Conservation (phyloP, 805 yeast species). For the Yamadazyma paraphyllophila region DNA sequence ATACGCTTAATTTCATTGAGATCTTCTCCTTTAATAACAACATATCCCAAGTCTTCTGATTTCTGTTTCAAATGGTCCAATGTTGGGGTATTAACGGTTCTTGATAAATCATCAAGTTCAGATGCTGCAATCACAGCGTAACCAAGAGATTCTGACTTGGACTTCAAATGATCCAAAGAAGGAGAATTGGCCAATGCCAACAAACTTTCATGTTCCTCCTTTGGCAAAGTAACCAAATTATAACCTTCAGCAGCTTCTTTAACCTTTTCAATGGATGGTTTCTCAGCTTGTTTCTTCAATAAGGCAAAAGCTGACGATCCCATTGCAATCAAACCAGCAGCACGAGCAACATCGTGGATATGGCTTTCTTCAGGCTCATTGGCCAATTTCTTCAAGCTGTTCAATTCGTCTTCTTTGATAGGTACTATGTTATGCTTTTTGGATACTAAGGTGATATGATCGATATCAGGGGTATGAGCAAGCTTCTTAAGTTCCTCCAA, state of each 20-base stretch:
- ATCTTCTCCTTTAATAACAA: neutral
- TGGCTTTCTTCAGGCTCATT: slow-evolving; percentile 19
- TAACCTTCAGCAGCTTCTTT: slow-evolving; percentile 8
- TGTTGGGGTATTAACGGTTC: slow-evolving; percentile 15
- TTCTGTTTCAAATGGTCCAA: slow-evolving; percentile 18
- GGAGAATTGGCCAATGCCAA: slow-evolving; percentile 22
- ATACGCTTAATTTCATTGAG: neutral
- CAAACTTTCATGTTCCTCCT: slow-evolving; percentile 9
- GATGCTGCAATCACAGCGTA: slow-evolving; percentile 19
- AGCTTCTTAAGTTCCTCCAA: slow-evolving; percentile 9
- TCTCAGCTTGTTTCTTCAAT: slow-evolving; percentile 10
- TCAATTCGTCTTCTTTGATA: slow-evolving; percentile 10
- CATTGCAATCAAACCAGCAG: slow-evolving; percentile 16
- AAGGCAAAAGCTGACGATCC: slow-evolving; percentile 5
- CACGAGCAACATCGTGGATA: slow-evolving; percentile 15
- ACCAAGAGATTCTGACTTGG: slow-evolving; percentile 19
- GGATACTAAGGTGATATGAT: slow-evolving; percentile 8
- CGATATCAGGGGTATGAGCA: slow-evolving; percentile 10
- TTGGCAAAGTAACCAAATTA: slow-evolving; percentile 11
- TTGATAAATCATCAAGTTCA: slow-evolving; percentile 18
- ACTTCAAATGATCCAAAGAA: slow-evolving; percentile 24
- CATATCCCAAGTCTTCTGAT: slow-evolving; percentile 15
- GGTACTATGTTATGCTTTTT: slow-evolving; percentile 5
- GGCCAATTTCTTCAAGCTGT: slow-evolving; percentile 21
- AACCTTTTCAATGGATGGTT: slow-evolving; percentile 17